These are phyloP conservation scores for Ceratorhiza oryzae-sativae DNA, from an alignment of 1,284 basidiomycete genomes.

Conservation along the genomic window DNA sequence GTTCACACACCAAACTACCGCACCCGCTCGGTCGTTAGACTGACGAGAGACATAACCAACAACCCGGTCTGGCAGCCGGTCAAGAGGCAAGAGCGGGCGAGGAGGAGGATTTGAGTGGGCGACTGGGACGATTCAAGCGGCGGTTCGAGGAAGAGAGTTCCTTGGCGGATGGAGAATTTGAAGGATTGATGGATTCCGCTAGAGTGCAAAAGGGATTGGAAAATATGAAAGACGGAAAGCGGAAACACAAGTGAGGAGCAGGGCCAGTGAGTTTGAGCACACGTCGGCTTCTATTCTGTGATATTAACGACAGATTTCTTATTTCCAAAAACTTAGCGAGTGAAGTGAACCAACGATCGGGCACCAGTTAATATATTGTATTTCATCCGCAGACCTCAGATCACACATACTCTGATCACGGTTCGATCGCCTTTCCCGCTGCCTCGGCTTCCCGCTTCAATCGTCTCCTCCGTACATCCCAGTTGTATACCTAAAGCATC, in stretches of 20 bases:
- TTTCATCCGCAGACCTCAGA: neutral
- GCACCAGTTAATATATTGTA: too few species aligned
- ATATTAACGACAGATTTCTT: neutral
- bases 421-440: slow-evolving; percentile 10
- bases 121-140: slow-evolving; percentile 80
- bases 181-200: slow-evolving; percentile 20
- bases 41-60: slow-evolving; percentile 86
- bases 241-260: slow-evolving; percentile 16
- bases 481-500: slow-evolving; percentile 71
- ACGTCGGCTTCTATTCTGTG: neutral
- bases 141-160: slow-evolving; percentile 63
- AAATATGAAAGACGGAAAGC: slow-evolving; percentile 26
- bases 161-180: slow-evolving; percentile 22
- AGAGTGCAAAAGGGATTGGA: neutral
- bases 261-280: neutral
- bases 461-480: slow-evolving; percentile 78
- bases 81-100: slow-evolving; percentile 59
- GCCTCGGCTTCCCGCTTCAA: slow-evolving; percentile 62
- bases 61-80: slow-evolving; percentile 74
- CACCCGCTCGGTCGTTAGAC: slow-evolving; percentile 75
- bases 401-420: neutral
- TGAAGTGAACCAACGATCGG: too few species aligned
- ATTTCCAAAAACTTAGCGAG: too few species aligned
- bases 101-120: slow-evolving; percentile 72
- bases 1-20: slow-evolving; percentile 85